A percentile compares a stretch with the other conserved stretches of the same genome.
These are phyloP conservation scores for Sarocladium brachiariae DNA, from an alignment of 2,329 filamentous ascomycete genomes.

Conservation along the genomic window DNA sequence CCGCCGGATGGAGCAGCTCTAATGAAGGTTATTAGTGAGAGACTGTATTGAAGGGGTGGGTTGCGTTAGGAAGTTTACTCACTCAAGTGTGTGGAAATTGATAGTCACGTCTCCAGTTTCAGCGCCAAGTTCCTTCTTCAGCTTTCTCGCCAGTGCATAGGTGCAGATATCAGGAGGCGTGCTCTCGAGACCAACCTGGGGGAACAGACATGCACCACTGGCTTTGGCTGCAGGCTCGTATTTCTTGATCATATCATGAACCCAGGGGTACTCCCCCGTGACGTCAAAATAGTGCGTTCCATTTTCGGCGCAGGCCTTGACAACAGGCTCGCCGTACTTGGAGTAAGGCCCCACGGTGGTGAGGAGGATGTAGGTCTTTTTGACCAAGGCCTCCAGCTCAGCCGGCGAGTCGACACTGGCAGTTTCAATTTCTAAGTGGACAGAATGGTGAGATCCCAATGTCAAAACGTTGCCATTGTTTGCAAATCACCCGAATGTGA, in stretches of 20 bases:
- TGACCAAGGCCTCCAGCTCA: slow-evolving; percentile 41
- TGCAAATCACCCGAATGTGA: too few species aligned
- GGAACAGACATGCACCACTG: slow-evolving; percentile 52
- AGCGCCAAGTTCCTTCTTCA: slow-evolving; percentile 42
- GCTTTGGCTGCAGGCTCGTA: slow-evolving; percentile 46
- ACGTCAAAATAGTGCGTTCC: slow-evolving; percentile 60
- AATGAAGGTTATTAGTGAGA: background rate
- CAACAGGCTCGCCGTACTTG: slow-evolving; percentile 48
- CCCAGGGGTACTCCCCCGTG: slow-evolving; percentile 54
- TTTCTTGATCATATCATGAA: slow-evolving; percentile 52
- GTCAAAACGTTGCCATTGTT: too few species aligned
- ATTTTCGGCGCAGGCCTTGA: slow-evolving; percentile 54
- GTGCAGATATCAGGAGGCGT: slow-evolving; percentile 53
- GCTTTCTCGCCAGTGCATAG: slow-evolving; percentile 43
- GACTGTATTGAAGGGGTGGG: background rate
- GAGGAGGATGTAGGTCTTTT: slow-evolving; percentile 51
- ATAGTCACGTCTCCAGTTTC: slow-evolving; percentile 48
- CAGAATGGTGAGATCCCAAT: too few species aligned
- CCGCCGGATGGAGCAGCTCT: slow-evolving; percentile 50
- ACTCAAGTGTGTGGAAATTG: slow-evolving; percentile 37
- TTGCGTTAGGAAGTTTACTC: slow-evolving; percentile 11
- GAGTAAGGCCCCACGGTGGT: slow-evolving; percentile 54
- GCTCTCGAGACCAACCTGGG: slow-evolving; percentile 57
- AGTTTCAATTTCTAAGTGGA: slow-evolving; percentile 42
- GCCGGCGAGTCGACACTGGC: slow-evolving; percentile 38